Conservation (phyloP, 2,329 filamentous ascomycete genomes). For the Didymella pinodella region DNA sequence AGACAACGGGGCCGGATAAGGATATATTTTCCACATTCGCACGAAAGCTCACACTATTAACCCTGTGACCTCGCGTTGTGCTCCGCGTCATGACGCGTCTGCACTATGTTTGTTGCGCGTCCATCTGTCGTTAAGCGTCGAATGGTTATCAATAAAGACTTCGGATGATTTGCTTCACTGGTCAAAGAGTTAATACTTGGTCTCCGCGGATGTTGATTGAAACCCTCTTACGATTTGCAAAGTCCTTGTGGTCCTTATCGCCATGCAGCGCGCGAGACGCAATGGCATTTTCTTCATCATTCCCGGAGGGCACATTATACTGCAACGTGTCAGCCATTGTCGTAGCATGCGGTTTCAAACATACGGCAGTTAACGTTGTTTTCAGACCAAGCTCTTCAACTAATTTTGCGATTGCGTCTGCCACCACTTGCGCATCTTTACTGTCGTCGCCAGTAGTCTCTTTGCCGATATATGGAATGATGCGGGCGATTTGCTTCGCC, state of each 20-base stretch:
- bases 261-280: conserved; percentile 46
- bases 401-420: conserved; percentile 55
- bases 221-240: conserved; percentile 39
- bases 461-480: conserved; percentile 56
- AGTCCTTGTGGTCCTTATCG: conserved; percentile 48
- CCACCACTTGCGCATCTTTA: conserved; percentile 56
- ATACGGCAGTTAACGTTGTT: conserved; percentile 46
- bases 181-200: conserved; percentile 13
- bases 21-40: conserved; percentile 32
- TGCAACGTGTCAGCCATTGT: conserved; percentile 28
- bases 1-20: conserved; percentile 18
- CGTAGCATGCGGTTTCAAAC: conserved; percentile 9
- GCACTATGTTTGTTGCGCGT: not conserved
- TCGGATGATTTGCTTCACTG: conserved; percentile 47
- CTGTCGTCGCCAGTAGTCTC: conserved; percentile 53
- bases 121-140: too few relatives aligned
- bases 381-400: conserved; percentile 55
- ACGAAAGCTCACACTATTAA: not conserved
- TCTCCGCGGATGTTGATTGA: not conserved
- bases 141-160: conserved; percentile 35
- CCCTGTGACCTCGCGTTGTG: conserved; percentile 18
- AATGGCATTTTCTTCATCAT: conserved; percentile 49
- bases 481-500: conserved; percentile 58
- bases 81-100: not conserved
- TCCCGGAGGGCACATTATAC: conserved; percentile 48